Percentiles rank a stretch among this genome's conserved stretches.
These are phyloP conservation scores for Suillus subluteus DNA, from an alignment of 768 basidiomycete genomes.

Conservation along the genomic window DNA sequence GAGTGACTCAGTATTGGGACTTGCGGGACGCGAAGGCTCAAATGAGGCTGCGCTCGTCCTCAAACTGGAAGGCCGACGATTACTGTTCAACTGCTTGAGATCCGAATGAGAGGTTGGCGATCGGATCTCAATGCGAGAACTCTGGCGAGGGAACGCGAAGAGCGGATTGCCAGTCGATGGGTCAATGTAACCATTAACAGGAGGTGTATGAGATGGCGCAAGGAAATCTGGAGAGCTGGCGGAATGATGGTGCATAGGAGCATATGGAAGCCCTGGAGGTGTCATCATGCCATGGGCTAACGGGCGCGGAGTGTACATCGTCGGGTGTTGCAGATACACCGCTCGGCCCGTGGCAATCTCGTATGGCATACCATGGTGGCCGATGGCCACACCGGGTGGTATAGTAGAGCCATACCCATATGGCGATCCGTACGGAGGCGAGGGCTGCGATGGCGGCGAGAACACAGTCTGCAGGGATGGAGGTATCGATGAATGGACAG, in stretches of 20 bases:
- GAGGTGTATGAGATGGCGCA: conserved; percentile 61
- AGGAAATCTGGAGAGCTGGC: conserved; percentile 67
- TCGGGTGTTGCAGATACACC: conserved; percentile 67
- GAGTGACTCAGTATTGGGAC: conserved; percentile 25
- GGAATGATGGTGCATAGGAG: conserved; percentile 64
- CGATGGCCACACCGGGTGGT: conserved; percentile 75
- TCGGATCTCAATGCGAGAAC: conserved; percentile 75
- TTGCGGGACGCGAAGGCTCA: conserved; percentile 45
- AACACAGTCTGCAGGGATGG: conserved; percentile 50
- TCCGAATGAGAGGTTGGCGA: conserved; percentile 47
- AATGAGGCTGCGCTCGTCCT: conserved; percentile 56
- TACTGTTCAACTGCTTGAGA: conserved; percentile 24
- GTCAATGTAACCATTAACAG: conserved; percentile 66
- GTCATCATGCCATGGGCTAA: conserved; percentile 58
- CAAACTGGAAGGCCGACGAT: conserved; percentile 42
- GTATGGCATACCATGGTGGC: conserved; percentile 78
- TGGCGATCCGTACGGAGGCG: conserved; percentile 70
- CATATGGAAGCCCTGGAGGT: conserved; percentile 52
- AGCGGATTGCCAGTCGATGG: conserved; percentile 69
- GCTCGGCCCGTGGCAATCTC: conserved; percentile 83
- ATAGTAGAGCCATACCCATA: conserved; percentile 60
- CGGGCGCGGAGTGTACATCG: conserved; percentile 71
- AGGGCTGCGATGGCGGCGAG: conserved; percentile 42
- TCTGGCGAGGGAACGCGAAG: conserved; percentile 74
- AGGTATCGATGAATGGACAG: conserved; percentile 39